Evolutionary conservation across 2,329 filamentous ascomycete genomes (phyloP).

Genomic region (Trichoderma arundinaceum): DNA sequence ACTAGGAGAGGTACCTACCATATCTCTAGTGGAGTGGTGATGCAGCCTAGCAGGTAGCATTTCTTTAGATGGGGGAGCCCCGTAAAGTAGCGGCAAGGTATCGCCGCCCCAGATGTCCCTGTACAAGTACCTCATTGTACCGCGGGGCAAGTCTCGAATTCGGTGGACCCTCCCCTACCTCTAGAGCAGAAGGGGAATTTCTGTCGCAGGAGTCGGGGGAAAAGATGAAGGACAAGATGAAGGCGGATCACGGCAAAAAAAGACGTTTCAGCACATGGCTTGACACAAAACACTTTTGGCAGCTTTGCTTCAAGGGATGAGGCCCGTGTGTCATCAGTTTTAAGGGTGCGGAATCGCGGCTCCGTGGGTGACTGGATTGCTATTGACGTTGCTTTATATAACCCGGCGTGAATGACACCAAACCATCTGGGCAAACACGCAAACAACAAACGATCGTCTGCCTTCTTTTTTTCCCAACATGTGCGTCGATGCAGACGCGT

Average conservation of each 20-base stretch:
- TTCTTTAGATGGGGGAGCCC: slow-evolving; percentile 13
- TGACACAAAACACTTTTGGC: slow-evolving; percentile 18
- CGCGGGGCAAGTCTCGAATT: slow-evolving; percentile 15
- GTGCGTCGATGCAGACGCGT: neutral
- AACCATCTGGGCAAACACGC: neutral
- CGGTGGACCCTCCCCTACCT: neutral
- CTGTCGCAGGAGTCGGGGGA: neutral
- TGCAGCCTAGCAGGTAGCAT: slow-evolving; percentile 28
- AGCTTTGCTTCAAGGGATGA: slow-evolving; percentile 15
- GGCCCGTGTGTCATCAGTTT: slow-evolving; percentile 12
- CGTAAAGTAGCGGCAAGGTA: slow-evolving; percentile 28
- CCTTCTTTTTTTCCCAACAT: neutral
- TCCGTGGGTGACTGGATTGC: neutral
- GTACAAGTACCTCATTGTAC: slow-evolving; percentile 26
- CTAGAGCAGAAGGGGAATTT: slow-evolving; percentile 24
- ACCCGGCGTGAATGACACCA: slow-evolving; percentile 9
- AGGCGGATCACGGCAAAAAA: slow-evolving; percentile 1
- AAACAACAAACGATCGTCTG: neutral
- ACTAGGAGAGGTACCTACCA: slow-evolving; percentile 20
- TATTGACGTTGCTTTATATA: neutral
- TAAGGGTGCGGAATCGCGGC: neutral
- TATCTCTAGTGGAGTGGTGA: slow-evolving; percentile 30
- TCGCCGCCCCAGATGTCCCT: slow-evolving; percentile 8
- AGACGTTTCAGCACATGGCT: slow-evolving; percentile 22
- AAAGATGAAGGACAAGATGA: neutral